A percentile compares a stretch with the other conserved stretches of the same genome.
Evolutionary conservation across 257 asterid genomes (phyloP).

Genomic region (Solanum clarkiae): DNA sequence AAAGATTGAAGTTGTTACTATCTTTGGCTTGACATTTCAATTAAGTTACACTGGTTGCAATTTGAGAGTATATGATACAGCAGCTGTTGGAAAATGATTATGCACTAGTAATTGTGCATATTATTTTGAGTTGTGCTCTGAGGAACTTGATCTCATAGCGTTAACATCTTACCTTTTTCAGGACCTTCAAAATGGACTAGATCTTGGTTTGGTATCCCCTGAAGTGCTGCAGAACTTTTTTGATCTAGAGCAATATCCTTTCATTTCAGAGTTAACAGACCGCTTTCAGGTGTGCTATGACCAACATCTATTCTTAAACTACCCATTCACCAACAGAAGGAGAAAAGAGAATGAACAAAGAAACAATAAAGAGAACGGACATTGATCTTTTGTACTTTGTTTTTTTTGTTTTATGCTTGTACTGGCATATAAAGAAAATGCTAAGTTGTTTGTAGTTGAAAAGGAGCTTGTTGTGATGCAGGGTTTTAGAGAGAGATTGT

Average conservation of each 20-base stretch:
- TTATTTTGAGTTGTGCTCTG: neutral
- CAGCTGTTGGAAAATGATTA: neutral
- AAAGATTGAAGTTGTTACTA: neutral
- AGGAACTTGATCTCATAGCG: neutral
- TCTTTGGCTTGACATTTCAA: neutral
- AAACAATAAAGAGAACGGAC: neutral
- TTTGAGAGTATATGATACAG: neutral
- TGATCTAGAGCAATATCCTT: constrained; percentile 79
- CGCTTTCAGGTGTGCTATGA: constrained; percentile 57
- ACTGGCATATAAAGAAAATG: neutral
- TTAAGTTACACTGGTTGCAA: neutral
- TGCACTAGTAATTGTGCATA: neutral
- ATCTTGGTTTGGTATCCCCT: constrained; percentile 92
- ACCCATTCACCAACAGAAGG: neutral
- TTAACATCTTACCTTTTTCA: constrained; percentile 11
- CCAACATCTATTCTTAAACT: neutral
- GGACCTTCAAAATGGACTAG: constrained; percentile 94
- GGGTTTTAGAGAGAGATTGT: constrained; percentile 88
- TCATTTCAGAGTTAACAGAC: constrained; percentile 53
- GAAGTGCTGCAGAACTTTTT: constrained; percentile 88
- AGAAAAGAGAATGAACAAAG: neutral
- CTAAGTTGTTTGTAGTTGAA: neutral
- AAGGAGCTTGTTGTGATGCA: constrained; percentile 21
- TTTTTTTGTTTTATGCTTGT: neutral
- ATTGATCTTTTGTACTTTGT: neutral